Percentiles rank a stretch among this genome's conserved stretches.
Evolutionary conservation across 768 basidiomycete genomes (phyloP).

Genomic region (Clitopilus passeckerianus): DNA sequence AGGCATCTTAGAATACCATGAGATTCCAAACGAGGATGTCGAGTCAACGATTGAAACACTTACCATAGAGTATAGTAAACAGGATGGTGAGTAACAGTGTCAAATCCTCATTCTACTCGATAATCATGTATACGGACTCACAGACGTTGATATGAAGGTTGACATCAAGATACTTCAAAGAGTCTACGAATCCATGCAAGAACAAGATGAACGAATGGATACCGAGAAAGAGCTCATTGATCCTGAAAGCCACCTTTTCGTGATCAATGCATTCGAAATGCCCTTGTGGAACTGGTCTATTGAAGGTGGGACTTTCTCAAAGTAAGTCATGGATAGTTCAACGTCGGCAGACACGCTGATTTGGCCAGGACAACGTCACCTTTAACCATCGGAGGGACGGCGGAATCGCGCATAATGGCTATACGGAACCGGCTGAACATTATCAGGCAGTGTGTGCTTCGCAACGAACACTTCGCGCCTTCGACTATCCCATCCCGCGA

Average conservation of each 20-base stretch:
- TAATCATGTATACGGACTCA: neutral
- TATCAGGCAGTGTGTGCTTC: conserved; percentile 86
- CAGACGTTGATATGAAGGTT: conserved; percentile 83
- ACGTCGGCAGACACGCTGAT: neutral
- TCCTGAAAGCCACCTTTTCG: conserved; percentile 73
- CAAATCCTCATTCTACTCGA: neutral
- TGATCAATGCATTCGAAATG: conserved; percentile 94
- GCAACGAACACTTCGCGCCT: conserved; percentile 97
- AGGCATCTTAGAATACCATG: conserved; percentile 63
- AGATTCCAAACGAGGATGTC: conserved; percentile 63
- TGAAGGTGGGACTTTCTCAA: conserved; percentile 84
- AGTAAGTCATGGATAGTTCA: conserved; percentile 37
- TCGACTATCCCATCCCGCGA: conserved; percentile 90
- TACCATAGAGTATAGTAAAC: conserved; percentile 84
- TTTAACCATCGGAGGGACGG: conserved; percentile 73
- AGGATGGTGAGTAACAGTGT: conserved; percentile 58
- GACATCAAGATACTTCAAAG: conserved; percentile 60
- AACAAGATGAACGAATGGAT: conserved; percentile 46
- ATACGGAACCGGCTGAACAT: conserved; percentile 84
- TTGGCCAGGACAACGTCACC: conserved; percentile 43
- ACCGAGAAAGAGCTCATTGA: conserved; percentile 65
- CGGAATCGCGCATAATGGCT: conserved; percentile 76
- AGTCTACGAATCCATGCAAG: conserved; percentile 73
- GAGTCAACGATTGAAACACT: conserved; percentile 76
- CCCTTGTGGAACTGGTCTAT: conserved; percentile 89